Percentiles rank a stretch among this genome's conserved stretches.
Conservation (phyloP, 805 yeast genomes). For the Helenozyma rhizophorensis region DNA sequence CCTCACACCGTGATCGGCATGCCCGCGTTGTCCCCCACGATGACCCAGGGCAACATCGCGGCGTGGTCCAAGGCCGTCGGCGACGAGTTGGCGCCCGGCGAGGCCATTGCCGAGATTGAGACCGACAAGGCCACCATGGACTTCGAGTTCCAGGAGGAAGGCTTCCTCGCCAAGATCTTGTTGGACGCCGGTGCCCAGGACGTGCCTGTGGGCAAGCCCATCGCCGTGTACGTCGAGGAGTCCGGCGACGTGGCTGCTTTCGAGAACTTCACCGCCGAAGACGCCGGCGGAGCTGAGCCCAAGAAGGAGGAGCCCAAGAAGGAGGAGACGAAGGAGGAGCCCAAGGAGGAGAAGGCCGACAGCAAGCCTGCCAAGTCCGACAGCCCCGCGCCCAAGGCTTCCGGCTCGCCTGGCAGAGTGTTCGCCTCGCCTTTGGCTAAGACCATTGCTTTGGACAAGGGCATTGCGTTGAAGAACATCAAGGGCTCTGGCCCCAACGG, state of each 20-base stretch:
- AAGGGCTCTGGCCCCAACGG: conserved; percentile 95
- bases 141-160: conserved; percentile 97
- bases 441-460: conserved; percentile 86
- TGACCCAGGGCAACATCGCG: conserved; percentile 93
- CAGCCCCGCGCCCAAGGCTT: conserved; percentile 25
- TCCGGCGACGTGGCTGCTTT: conserved; percentile 82
- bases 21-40: conserved; percentile 99
- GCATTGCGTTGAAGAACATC: conserved; percentile 77
- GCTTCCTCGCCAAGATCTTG: conserved; percentile 81
- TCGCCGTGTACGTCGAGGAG: conserved; percentile 94
- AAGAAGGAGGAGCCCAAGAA: conserved; percentile 29
- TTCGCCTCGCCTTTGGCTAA: conserved; percentile 95
- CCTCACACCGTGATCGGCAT: conserved; percentile 84
- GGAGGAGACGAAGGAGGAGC: conserved; percentile 23
- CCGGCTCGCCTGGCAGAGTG: conserved; percentile 49
- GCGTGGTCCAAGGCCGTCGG: conserved; percentile 89
- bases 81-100: conserved; percentile 86
- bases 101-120: conserved; percentile 92
- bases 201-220: conserved; percentile 90
- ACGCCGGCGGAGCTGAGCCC: conserved; percentile 57
- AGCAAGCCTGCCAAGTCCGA: too few relatives aligned
- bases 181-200: conserved; percentile 84
- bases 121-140: conserved; percentile 98
- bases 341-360: conserved; percentile 14
- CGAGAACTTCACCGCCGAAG: conserved; percentile 76